Conservation (phyloP, 169 alveolate species). For the Babesia bovis region DNA sequence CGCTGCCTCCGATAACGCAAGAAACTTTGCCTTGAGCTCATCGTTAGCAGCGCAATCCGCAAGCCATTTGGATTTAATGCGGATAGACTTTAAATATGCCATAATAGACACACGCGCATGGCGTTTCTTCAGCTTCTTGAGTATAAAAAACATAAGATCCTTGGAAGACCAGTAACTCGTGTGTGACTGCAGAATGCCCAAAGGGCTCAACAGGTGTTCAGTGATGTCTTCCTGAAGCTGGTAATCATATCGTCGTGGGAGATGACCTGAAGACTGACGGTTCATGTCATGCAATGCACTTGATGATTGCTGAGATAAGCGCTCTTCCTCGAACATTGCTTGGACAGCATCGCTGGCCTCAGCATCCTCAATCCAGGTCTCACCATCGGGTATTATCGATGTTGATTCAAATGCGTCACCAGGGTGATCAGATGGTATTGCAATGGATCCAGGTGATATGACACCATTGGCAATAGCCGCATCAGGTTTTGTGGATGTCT, state of each 20-base stretch:
- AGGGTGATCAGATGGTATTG: background rate
- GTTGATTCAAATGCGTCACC: background rate
- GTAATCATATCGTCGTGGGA: conserved; percentile 65
- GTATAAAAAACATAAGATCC: conserved; percentile 79
- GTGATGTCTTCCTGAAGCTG: conserved; percentile 84
- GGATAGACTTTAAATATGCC: conserved; percentile 35
- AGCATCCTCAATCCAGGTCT: conserved; percentile 7
- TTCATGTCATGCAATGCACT: conserved; percentile 27
- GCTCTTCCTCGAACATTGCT: conserved; percentile 20
- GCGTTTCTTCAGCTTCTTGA: conserved; percentile 28
- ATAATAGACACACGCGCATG: conserved; percentile 45
- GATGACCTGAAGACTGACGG: conserved; percentile 30
- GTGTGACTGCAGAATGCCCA: conserved; percentile 83
- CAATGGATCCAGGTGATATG: background rate
- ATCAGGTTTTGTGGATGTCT: background rate
- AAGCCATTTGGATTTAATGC: conserved; percentile 39
- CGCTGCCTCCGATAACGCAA: conserved; percentile 56
- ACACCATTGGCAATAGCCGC: background rate
- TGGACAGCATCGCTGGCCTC: conserved; percentile 14
- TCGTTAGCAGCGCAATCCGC: conserved; percentile 44
- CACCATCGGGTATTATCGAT: background rate
- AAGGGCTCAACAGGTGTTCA: conserved; percentile 81
- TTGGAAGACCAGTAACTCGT: conserved; percentile 81
- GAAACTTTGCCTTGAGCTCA: conserved; percentile 30
- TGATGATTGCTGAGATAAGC: conserved; percentile 5